These are phyloP conservation scores for Amborella trichopoda DNA, from an alignment of 164 flowering plant genomes.

Conservation along the genomic window DNA sequence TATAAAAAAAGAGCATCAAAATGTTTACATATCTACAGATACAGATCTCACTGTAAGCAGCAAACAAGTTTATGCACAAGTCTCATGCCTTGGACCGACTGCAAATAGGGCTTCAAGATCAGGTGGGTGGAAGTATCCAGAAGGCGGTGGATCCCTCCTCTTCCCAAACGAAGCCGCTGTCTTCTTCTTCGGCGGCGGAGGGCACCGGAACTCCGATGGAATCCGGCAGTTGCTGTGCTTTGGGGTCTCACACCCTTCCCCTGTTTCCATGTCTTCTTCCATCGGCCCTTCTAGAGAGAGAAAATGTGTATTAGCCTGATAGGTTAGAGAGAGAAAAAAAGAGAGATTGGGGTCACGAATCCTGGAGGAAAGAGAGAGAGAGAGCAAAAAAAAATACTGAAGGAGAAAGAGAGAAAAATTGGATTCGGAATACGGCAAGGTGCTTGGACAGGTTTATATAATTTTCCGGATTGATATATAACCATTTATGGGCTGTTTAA, in stretches of 20 bases:
- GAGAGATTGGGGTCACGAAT: background rate
- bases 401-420: background rate
- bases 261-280: background rate
- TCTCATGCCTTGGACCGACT: slow-evolving; percentile 8
- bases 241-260: slow-evolving; percentile 40
- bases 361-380: background rate
- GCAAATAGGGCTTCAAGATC: slow-evolving; percentile 42
- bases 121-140: slow-evolving; percentile 44
- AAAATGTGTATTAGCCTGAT: background rate
- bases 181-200: slow-evolving; percentile 37
- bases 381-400: background rate
- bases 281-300: too few species aligned
- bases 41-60: too few species aligned
- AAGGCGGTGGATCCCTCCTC: slow-evolving; percentile 28
- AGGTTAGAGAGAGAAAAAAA: background rate
- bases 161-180: slow-evolving; percentile 7
- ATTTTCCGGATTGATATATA: too few species aligned
- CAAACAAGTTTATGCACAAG: slow-evolving; percentile 9
- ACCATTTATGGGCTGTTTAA: too few species aligned
- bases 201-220: slow-evolving; percentile 21
- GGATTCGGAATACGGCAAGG: too few species aligned
- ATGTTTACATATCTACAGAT: background rate
- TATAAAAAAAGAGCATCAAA: background rate
- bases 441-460: too few species aligned
- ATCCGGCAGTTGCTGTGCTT: slow-evolving; percentile 19